These are phyloP conservation scores for Deinandra increscens DNA, from an alignment of 129 eudicot genomes.

Conservation along the genomic window DNA sequence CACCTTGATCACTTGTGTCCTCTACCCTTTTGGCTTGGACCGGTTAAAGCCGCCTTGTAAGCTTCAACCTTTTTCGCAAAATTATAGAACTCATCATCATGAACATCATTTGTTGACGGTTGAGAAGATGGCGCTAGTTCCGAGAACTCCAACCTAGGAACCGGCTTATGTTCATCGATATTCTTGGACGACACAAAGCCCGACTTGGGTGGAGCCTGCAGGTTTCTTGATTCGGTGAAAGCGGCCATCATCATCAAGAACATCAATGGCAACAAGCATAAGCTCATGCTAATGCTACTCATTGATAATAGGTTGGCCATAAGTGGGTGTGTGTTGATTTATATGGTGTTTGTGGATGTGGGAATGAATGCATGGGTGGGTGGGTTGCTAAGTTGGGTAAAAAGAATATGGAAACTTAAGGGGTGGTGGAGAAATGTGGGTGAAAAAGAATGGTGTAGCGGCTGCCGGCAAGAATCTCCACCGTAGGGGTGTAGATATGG, in stretches of 20 bases:
- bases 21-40: slow-evolving; percentile 44
- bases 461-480: slow-evolving; percentile 39
- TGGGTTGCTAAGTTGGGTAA: slow-evolving; percentile 29
- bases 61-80: slow-evolving; percentile 20
- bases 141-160: slow-evolving; percentile 24
- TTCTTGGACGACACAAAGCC: slow-evolving; percentile 24
- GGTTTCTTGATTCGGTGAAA: slow-evolving; percentile 30
- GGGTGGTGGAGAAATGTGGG: slow-evolving; percentile 42
- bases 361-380: not conserved
- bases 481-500: slow-evolving; percentile 34
- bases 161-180: slow-evolving; percentile 17
- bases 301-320: slow-evolving; percentile 31
- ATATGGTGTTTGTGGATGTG: slow-evolving; percentile 27
- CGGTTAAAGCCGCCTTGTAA: slow-evolving; percentile 34
- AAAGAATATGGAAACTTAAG: slow-evolving; percentile 35
- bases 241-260: slow-evolving; percentile 20
- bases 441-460: slow-evolving; percentile 37
- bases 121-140: slow-evolving; percentile 6
- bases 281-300: slow-evolving; percentile 26
- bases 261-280: slow-evolving; percentile 29
- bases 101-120: slow-evolving; percentile 20
- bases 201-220: slow-evolving; percentile 29
- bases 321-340: slow-evolving; percentile 14
- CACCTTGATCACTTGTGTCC: slow-evolving; percentile 43
- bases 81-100: slow-evolving; percentile 16